A percentile compares a stretch with the other conserved stretches of the same genome.
These are phyloP conservation scores for Iberis amara DNA, from an alignment of 441 rosid species.

Conservation along the genomic window DNA sequence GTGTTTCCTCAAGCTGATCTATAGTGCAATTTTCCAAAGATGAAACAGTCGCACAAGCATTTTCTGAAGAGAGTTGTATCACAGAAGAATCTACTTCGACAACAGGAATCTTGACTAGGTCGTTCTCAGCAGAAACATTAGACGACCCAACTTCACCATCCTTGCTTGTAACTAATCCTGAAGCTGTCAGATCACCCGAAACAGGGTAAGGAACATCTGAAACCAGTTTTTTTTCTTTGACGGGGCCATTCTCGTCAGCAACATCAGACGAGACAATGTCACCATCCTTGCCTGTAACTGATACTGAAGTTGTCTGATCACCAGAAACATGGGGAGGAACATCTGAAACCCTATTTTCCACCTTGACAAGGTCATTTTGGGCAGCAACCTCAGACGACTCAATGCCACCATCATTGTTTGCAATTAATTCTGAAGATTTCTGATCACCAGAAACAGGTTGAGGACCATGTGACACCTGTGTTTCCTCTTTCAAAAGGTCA, in stretches of 20 bases:
- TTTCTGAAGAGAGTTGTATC: conserved; percentile 5
- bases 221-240: not conserved
- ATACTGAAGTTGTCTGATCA: not conserved
- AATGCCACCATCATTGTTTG: not conserved
- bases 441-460: not conserved
- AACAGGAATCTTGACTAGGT: conserved; percentile 16
- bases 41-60: conserved; percentile 10
- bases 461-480: not conserved
- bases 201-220: not conserved
- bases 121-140: not conserved
- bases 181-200: not conserved
- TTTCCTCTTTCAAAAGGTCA: not conserved
- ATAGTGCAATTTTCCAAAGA: conserved; percentile 12
- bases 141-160: not conserved
- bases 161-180: not conserved
- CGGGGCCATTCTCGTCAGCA: not conserved
- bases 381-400: not conserved
- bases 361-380: not conserved
- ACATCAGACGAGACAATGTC: not conserved
- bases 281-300: not conserved
- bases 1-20: conserved; percentile 24
- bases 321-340: not conserved
- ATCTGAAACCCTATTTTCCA: not conserved
- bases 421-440: not conserved
- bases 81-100: conserved; percentile 29